Base-by-base conservation (phyloP, 2,329 filamentous ascomycete species). In the Ramichloridium luteum region DNA sequence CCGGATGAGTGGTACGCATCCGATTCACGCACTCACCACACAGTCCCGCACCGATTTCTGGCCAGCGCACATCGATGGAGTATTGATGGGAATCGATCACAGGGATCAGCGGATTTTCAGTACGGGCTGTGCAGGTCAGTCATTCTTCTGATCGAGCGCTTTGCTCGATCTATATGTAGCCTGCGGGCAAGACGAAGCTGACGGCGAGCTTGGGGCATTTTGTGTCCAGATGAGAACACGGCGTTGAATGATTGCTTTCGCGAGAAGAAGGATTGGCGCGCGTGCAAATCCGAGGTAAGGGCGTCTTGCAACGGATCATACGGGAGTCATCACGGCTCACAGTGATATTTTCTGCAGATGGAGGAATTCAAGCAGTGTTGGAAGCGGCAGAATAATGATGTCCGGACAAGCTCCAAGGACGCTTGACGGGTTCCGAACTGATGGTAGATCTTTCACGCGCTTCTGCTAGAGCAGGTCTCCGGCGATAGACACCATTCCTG, bases 51-150 rank as follows among this genome's bases (percentile, higher is more conserved):
- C n/a, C n/a, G n/a, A n/a, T n/a, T 50, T 42, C 22, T 16, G 13
- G 15, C 13, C 16, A 22, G n/a, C 18, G 18, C 6, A 30, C 18
- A 15, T 11, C 13, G 15, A 16, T 13, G 32, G 25, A 25, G 13
- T 28, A 16, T 15, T 9, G 3, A 23, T 27, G 31, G 30, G 31
- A 40, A 17, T 38, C 28, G 34, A 34, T 39, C 30, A 27, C 54
- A 96, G 88, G 88, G 86, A 96, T 65, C 88, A 93, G 70, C 72
- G 90, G 54, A 96, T 96, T 58, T 93, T 84, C 65, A 93, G 84
- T 65, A 96, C 88, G 3, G 90, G 88, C 36, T 96, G 88, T 53
- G 74, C 85, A 59, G 77, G 88, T 93, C 62, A 53, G 63, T 32
- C 2, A 13, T 5, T 14, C 9, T 13, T 5, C 11, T n/a, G 9